Base-by-base conservation (phyloP, 2,329 filamentous ascomycete genomes). In the Botrytis galanthina region DNA sequence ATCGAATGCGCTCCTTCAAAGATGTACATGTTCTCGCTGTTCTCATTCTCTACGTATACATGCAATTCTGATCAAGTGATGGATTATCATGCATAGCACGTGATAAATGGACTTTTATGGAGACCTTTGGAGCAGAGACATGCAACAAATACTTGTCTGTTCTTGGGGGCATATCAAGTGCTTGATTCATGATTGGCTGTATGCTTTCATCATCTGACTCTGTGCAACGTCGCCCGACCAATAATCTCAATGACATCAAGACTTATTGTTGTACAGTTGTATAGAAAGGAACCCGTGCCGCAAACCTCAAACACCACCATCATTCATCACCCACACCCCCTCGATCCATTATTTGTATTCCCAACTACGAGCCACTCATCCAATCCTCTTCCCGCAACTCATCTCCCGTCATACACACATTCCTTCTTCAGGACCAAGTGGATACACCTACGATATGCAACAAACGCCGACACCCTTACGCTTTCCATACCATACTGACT, bases 361-460 rank as follows among this genome's bases (percentile, higher is more conserved):
- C 60, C 35, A 39, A 39, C 35, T 14, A 57, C n/a, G 4, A 62
- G 7, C 35, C 22, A 18, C 16, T 39, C 60, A 12, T 8, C 59
- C 35, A 61, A 61, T 61, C 59, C 59, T 37, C 59, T 16, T 39
- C 6, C 20, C 8, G 35, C 37, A n/a, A n/a, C 22, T 26, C 35
- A 26, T 39, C 26, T 18, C 60, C 32, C 37, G 60, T 39, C 39
- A 39, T n/a, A 62, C 60, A 35, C 59, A 26, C 22, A 61, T 26
- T 16, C 59, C 59, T 16, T 39, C 59, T n/a, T 39, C 14, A 62
- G 32, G 60, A 18, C 14, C 37, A 62, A 62, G 60, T 62, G 60
- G 60, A 42, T 62, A 62, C 60, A 62, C 35, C 35, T 62, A 62
- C 37, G 60, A 62, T 22, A 39, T 62, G 60, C 60, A 62, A 62